Evolutionary conservation across 208 protist species (phyloP), one percentile per base, ranked within the genome.

Genomic region (Leptomonas pyrrhocoris): DNA sequence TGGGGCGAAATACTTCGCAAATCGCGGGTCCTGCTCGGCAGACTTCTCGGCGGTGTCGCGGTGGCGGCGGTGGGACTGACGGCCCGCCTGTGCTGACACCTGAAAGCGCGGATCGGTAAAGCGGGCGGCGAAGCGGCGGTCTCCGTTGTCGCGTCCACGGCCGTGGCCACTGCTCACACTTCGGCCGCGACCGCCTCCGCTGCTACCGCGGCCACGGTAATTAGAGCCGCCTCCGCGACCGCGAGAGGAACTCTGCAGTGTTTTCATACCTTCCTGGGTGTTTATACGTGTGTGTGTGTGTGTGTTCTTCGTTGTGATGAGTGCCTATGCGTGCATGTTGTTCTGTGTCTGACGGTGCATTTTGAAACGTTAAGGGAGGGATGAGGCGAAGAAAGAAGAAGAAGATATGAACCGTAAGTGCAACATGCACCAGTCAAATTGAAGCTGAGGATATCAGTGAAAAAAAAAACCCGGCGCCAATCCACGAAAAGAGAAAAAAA

Each of bases 101-200:
- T 85, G 73, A 71, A 97, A 97, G 34, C 93, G 89, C 6, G 93
- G 88, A 60, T 97, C 93, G 5, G 88, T 97, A 78, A 94, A 94
- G 67, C 93, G 89, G 0, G 93, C 79, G 50, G 78, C 74, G 43
- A 97, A 97, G 25, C 93, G 85, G 34, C 74, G 54, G 46, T 97
- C 93, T 13, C 27, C 68, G 11, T 45, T 60, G 16, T 71, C 73
- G 40, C 83, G 74, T 0, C 84, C 46, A 25, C 80, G 74, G 3
- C 77, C 53, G 23, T 79, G 66, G 48, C 82, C 75, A 21, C 81
- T 38, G 34, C 34, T 38, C 34, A 38, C 73, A 23, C 68, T 28
- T 4, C 78, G 56, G 27, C 77, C 79, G 31, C 80, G 69, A 36
- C 76, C 48, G 12, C 79, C 68, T 36, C 63, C 2, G 19, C 73